Percentiles rank a stretch among this genome's conserved stretches.
Conservation (phyloP, 805 yeast genomes). For the Clavispora phyllophila region DNA sequence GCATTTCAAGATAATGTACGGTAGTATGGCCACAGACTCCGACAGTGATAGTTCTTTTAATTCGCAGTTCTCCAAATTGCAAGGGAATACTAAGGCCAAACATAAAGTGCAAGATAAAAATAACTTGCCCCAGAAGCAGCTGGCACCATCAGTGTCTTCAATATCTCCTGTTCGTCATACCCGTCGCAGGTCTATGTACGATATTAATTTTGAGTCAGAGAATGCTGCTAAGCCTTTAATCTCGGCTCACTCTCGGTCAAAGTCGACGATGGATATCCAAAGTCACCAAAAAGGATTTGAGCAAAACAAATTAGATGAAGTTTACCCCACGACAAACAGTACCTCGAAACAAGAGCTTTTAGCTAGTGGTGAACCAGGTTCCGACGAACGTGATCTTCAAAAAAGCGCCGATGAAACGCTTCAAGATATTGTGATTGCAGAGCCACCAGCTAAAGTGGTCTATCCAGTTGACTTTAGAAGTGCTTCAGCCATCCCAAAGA, state of each 20-base stretch:
- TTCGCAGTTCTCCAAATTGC: constrained; percentile 14
- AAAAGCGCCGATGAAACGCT: background rate
- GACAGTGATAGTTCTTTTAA: constrained; percentile 25
- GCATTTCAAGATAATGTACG: constrained; percentile 20
- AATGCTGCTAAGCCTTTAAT: background rate
- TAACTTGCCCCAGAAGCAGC: background rate
- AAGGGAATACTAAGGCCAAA: background rate
- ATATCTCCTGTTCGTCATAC: constrained; percentile 27
- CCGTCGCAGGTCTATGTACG: constrained; percentile 37
- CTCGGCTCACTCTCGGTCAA: constrained; percentile 6
- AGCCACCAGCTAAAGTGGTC: constrained; percentile 33
- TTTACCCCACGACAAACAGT: background rate
- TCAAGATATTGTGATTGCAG: constrained; percentile 26
- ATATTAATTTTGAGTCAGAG: constrained; percentile 18
- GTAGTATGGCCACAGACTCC: constrained; percentile 26
- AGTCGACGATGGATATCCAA: constrained; percentile 1
- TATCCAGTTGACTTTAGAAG: constrained; percentile 41
- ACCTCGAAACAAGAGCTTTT: background rate
- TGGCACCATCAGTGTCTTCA: constrained; percentile 2
- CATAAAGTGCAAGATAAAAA: background rate
- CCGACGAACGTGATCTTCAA: background rate
- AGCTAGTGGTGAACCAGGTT: background rate
- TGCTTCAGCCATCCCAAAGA: constrained; percentile 4
- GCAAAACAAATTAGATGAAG: no score
- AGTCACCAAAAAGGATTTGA: background rate